Evolutionary conservation across 2,329 filamentous ascomycete genomes (phyloP).

Genomic region (Blumeriella jaapii): DNA sequence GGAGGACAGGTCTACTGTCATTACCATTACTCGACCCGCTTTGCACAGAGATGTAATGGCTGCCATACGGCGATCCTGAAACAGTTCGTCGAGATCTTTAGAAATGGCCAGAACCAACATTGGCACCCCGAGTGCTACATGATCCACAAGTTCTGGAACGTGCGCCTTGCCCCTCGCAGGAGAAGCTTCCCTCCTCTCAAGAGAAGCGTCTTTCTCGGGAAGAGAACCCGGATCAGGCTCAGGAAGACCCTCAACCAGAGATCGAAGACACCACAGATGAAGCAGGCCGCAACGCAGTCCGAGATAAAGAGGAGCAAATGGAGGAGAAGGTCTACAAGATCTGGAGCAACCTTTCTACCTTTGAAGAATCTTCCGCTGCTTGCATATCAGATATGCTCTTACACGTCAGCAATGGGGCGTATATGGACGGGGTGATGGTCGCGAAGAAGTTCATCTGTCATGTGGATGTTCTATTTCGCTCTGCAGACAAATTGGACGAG

Average conservation of each 20-base stretch:
- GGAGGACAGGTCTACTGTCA: constrained; percentile 95
- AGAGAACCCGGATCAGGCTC: no score
- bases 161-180: constrained; percentile 50
- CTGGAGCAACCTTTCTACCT: constrained; percentile 94
- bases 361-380: constrained; percentile 93
- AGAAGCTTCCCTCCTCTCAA: no score
- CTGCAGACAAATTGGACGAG: constrained; percentile 73
- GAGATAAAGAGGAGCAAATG: constrained; percentile 82
- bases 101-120: constrained; percentile 95
- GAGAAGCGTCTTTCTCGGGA: no score
- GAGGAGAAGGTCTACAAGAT: constrained; percentile 97
- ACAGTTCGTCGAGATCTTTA: constrained; percentile 97
- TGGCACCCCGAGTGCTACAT: constrained; percentile 99
- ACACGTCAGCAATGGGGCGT: constrained; percentile 95
- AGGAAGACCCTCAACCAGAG: constrained; percentile 12
- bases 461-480: constrained; percentile 83
- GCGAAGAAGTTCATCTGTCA: constrained; percentile 95
- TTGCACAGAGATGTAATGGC: constrained; percentile 90
- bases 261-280: constrained; percentile 46
- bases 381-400: constrained; percentile 99
- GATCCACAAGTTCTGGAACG: constrained; percentile 99
- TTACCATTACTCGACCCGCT: constrained; percentile 96
- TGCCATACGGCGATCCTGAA: constrained; percentile 96
- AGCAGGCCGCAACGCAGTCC: constrained; percentile 63
- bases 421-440: constrained; percentile 87